Conservation (phyloP, 495 filamentous ascomycete species). For the Talaromyces stipitatus region DNA sequence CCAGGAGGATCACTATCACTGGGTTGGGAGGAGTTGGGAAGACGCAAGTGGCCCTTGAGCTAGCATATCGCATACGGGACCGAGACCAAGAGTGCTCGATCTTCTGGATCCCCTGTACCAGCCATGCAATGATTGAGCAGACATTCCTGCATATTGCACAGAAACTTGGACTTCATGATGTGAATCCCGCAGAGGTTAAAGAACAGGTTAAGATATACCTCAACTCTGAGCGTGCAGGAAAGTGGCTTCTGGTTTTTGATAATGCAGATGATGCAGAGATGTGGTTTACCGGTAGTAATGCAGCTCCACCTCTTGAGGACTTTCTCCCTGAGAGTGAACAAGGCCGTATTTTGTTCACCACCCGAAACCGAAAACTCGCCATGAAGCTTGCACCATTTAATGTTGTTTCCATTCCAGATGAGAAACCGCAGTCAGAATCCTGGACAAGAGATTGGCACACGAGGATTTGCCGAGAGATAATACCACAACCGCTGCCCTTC, state of each 20-base stretch:
- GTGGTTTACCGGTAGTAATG: conserved; percentile 8
- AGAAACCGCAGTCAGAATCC: conserved; percentile 7
- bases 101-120: too few relatives aligned
- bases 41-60: too few relatives aligned
- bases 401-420: conserved; percentile 18
- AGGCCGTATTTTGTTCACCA: conserved; percentile 32
- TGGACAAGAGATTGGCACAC: conserved; percentile 20
- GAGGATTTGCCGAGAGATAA: conserved; percentile 14
- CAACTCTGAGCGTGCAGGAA: too few relatives aligned
- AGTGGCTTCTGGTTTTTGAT: too few relatives aligned
- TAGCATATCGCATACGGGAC: too few relatives aligned
- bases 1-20: conserved; percentile 20
- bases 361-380: too few relatives aligned
- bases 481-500: conserved; percentile 11
- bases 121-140: conserved; percentile 30
- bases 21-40: conserved; percentile 44
- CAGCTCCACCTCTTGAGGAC: neutral
- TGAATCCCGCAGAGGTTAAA: conserved; percentile 17
- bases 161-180: conserved; percentile 13
- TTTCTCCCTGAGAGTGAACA: conserved; percentile 20
- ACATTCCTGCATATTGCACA: conserved; percentile 29
- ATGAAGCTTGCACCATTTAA: conserved; percentile 9
- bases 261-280: conserved; percentile 29
- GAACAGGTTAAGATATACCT: too few relatives aligned
- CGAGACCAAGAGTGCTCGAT: too few relatives aligned